Conservation (phyloP, 768 basidiomycete genomes). For the Serendipita sp. region DNA sequence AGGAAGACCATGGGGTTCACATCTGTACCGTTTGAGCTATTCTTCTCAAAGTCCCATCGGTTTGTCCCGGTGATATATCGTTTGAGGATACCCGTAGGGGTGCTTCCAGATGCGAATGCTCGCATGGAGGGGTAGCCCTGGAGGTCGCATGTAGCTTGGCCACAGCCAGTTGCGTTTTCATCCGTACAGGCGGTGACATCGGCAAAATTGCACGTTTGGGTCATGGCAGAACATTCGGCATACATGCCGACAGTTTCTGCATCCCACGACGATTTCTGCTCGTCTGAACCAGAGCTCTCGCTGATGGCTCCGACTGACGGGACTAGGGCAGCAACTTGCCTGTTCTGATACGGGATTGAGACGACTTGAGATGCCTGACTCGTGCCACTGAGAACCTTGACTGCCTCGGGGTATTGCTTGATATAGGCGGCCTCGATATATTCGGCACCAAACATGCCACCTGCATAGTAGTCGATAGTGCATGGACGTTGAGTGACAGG, state of each 20-base stretch:
- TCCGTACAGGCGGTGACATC: not conserved
- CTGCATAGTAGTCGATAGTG: not conserved
- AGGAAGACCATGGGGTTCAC: not conserved
- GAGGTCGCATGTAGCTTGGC: not conserved
- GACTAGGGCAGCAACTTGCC: not conserved
- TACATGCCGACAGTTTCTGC: not conserved
- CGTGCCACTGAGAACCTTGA: not conserved
- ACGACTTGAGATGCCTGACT: not conserved
- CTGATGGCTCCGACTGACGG: not conserved
- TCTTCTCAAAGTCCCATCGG: constrained; percentile 1
- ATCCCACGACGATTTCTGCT: not conserved
- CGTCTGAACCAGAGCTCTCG: not conserved
- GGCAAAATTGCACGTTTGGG: constrained; percentile 2
- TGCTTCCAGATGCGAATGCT: not conserved
- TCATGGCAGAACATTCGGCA: not conserved
- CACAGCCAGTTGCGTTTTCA: not conserved
- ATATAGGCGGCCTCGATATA: not conserved
- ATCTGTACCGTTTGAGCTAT: constrained; percentile 1
- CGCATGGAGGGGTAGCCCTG: not conserved
- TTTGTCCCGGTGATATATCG: not conserved
- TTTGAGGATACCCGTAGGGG: not conserved
- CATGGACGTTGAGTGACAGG: not conserved
- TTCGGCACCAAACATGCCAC: not conserved
- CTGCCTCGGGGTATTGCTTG: not conserved
- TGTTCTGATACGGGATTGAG: not conserved